A percentile compares a stretch with the other conserved stretches of the same genome.
Evolutionary conservation across 129 eudicot species (phyloP).

Genomic region (Flaveria trinervia): DNA sequence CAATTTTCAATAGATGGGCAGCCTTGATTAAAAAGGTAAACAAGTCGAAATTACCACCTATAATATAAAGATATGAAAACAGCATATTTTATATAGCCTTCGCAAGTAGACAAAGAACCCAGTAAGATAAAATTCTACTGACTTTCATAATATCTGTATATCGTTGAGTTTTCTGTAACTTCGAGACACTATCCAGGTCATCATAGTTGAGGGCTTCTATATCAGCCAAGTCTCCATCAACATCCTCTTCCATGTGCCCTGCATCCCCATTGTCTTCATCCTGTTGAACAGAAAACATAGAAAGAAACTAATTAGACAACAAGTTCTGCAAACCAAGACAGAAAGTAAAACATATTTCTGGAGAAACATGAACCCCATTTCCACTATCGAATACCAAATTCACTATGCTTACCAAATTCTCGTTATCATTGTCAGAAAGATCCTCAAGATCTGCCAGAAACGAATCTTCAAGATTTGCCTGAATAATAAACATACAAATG

Average conservation of each 20-base stretch:
- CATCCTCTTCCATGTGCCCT: slow-evolving; percentile 79
- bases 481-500: slow-evolving; percentile 12
- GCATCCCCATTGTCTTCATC: slow-evolving; percentile 64
- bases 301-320: not conserved
- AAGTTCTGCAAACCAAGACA: slow-evolving; percentile 8
- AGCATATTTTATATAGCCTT: not conserved
- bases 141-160: slow-evolving; percentile 84
- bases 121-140: slow-evolving; percentile 21
- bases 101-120: not conserved
- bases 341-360: not conserved
- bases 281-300: slow-evolving; percentile 14
- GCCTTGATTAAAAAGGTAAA: not conserved
- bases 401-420: slow-evolving; percentile 52
- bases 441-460: slow-evolving; percentile 98
- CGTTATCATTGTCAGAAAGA: slow-evolving; percentile 82
- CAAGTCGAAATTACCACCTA: not conserved
- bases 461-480: slow-evolving; percentile 95
- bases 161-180: slow-evolving; percentile 73
- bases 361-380: not conserved
- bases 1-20: not conserved
- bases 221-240: slow-evolving; percentile 76
- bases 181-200: slow-evolving; percentile 80
- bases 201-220: slow-evolving; percentile 78
- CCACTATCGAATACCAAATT: not conserved
- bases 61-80: not conserved